These are phyloP conservation scores for Xerocomus potaroensis DNA, from an alignment of 768 basidiomycete genomes.

Conservation along the genomic window DNA sequence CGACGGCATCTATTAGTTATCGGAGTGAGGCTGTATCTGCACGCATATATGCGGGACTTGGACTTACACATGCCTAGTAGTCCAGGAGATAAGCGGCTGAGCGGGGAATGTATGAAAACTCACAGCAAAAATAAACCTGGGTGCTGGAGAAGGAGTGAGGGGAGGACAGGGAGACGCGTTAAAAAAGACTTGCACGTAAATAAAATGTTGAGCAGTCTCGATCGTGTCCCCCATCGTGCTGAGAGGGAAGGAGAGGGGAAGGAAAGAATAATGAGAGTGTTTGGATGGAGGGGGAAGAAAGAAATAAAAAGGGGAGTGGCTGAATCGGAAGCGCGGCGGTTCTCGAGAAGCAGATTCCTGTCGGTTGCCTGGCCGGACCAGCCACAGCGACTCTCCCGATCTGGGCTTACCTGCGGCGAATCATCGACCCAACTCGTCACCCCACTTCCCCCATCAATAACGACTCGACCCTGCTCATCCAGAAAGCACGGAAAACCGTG, in stretches of 20 bases:
- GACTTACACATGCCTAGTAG: constrained; percentile 65
- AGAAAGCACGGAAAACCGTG: not conserved
- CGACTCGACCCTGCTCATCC: not conserved
- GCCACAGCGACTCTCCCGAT: constrained; percentile 30
- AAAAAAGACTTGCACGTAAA: constrained; percentile 53
- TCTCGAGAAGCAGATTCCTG: constrained; percentile 27
- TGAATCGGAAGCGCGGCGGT: constrained; percentile 26
- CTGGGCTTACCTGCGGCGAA: constrained; percentile 26
- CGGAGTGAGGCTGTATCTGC: not conserved
- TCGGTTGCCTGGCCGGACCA: constrained; percentile 15
- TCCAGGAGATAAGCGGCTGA: constrained; percentile 26
- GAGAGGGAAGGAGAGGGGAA: constrained; percentile 17
- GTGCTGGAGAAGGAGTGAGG: constrained; percentile 32
- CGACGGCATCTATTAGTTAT: constrained; percentile 60
- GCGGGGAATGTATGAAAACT: constrained; percentile 33
- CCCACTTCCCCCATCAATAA: constrained; percentile 5
- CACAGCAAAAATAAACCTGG: constrained; percentile 84
- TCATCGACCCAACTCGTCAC: constrained; percentile 19
- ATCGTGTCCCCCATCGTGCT: constrained; percentile 41
- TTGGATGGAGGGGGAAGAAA: constrained; percentile 15
- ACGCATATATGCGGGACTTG: constrained; percentile 18
- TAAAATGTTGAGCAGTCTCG: constrained; percentile 66
- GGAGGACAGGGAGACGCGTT: not conserved
- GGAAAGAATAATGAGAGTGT: constrained; percentile 6
- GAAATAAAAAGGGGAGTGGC: constrained; percentile 25